Conservation (phyloP, 805 yeast species). For the Suhomyces faveliae region DNA sequence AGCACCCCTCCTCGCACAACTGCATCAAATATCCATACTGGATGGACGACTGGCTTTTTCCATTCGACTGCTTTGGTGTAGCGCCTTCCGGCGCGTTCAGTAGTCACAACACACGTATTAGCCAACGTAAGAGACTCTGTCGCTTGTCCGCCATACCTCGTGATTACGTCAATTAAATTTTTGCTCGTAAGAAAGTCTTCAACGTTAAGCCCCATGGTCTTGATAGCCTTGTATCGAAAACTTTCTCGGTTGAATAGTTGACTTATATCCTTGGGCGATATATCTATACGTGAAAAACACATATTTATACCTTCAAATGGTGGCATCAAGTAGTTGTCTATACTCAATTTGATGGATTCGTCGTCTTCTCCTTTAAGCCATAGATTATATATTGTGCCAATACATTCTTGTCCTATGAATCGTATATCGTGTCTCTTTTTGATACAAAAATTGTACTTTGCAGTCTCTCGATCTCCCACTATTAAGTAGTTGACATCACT, state of each 20-base stretch:
- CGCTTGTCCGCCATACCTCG: constrained; percentile 48
- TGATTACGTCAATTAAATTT: constrained; percentile 34
- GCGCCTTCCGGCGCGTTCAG: constrained; percentile 50
- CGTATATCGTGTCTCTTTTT: constrained; percentile 53
- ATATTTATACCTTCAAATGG: constrained; percentile 46
- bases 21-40: constrained; percentile 49
- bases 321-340: constrained; percentile 31
- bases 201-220: constrained; percentile 9
- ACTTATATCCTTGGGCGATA: constrained; percentile 12
- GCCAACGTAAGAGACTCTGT: constrained; percentile 49
- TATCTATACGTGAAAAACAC: constrained; percentile 43
- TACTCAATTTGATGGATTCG: constrained; percentile 16
- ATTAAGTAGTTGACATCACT: constrained; percentile 58
- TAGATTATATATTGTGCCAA: constrained; percentile 42
- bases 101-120: constrained; percentile 47
- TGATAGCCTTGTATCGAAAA: constrained; percentile 21
- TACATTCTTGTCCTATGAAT: constrained; percentile 49
- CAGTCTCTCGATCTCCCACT: constrained; percentile 57
- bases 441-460: constrained; percentile 53
- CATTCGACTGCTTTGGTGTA: constrained; percentile 53
- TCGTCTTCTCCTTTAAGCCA: constrained; percentile 56
- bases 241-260: constrained; percentile 17
- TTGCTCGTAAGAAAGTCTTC: constrained; percentile 24
- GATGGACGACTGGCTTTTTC: constrained; percentile 52
- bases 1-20: constrained; percentile 44